Base-by-base conservation (phyloP, 1,284 basidiomycete species). In the Retiboletus fuscus region DNA sequence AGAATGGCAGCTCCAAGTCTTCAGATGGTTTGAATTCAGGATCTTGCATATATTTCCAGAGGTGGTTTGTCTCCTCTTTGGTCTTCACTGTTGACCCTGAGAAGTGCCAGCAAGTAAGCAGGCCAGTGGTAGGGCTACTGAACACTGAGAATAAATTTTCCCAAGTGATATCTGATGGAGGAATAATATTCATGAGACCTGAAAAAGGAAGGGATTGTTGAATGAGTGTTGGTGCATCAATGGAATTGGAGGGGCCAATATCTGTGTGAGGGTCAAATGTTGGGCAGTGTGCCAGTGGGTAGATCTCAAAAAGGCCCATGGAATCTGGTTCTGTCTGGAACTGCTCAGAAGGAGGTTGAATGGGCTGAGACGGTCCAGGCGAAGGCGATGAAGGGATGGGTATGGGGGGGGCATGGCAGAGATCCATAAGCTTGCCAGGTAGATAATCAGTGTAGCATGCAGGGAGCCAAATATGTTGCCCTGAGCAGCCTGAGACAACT, bases 81-180 rank as follows among this genome's bases (percentile, higher is more conserved):
- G 22, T 34, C 57, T 58, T 58, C 12, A 22, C 41, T 43, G 39
- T 61, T 1, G 20, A 65, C 0, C 64, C 64, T 28, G 22, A 43
- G 26, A 43, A 65, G 44, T 65, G 53, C 55, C 64, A 65, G 13
- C 51, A 64, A 1, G 34, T 64, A 12, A 64, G 62, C 7, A 55
- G n/a, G 0, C 69, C 67, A 13, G 64, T 51, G 3, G 61, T 64
- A 4, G 69, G 64, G 15, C 57, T 70, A 24, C 66, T 74, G 49
- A 67, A 74, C 20, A 61, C 49, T 3, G 57, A 62, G 26, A n/a
- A 72, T 5, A 74, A 55, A 20, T 65, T 65, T 3, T 74, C 24
- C 7, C 2, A 51, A 5, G 58, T 69, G 44, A 73, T 70, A 13
- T 65, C 39, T 12, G 12, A 24, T 13, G 24, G n/a, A 10, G 51